Percentiles rank a stretch among this genome's conserved stretches.
Evolutionary conservation across 23 red algal species (phyloP).

Genomic region (Agarophyton chilense): DNA sequence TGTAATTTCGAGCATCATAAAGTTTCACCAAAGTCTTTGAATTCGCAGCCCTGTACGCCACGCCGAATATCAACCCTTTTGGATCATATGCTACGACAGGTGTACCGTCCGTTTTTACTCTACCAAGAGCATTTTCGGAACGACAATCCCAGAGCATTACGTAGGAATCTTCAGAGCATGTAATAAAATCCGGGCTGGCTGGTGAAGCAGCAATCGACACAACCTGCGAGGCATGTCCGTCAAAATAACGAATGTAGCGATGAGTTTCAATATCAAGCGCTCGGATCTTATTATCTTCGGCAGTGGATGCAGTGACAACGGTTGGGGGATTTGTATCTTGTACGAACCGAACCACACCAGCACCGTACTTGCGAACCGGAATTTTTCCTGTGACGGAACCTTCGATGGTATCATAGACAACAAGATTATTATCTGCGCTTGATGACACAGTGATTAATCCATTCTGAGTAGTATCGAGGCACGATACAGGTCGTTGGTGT

Average conservation of each 20-base stretch:
- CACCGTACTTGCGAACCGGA: constrained; percentile 90
- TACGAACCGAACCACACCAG: constrained; percentile 73
- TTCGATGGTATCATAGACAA: constrained; percentile 64
- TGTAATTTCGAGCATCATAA: constrained; percentile 86
- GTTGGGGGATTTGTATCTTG: constrained; percentile 56
- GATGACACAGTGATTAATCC: constrained; percentile 62
- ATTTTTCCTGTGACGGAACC: constrained; percentile 71
- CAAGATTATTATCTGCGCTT: constrained; percentile 67
- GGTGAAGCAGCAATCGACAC: constrained; percentile 77
- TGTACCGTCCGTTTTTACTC: constrained; percentile 55
- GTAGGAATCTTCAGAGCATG: constrained; percentile 73
- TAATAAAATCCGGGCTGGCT: constrained; percentile 74
- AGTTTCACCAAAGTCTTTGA: constrained; percentile 77
- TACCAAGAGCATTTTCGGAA: constrained; percentile 46
- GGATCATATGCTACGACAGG: constrained; percentile 89
- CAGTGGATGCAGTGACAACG: constrained; percentile 59
- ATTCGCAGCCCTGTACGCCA: constrained; percentile 74
- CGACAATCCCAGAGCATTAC: constrained; percentile 91
- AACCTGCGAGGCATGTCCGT: constrained; percentile 71
- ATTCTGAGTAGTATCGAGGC: constrained; percentile 76
- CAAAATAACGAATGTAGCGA: constrained; percentile 79
- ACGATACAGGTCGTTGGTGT: constrained; percentile 66
- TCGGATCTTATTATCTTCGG: constrained; percentile 64
- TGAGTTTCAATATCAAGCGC: constrained; percentile 69
- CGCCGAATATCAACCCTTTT: constrained; percentile 85